Base-by-base conservation (phyloP, 2,329 filamentous ascomycete genomes). In the Epichloe gansuensis region DNA sequence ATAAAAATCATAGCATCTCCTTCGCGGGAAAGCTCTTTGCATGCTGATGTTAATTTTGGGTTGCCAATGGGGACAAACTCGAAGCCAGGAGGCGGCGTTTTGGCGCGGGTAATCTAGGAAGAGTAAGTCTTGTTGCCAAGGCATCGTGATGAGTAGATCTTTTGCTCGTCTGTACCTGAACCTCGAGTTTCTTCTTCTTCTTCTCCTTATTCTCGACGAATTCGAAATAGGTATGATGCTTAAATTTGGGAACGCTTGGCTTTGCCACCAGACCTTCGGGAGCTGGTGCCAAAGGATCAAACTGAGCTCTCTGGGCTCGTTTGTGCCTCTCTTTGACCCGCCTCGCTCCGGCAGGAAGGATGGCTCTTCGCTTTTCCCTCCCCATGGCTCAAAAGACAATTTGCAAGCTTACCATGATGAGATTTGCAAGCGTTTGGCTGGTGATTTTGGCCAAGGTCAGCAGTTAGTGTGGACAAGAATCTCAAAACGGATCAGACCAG, bases 21-120 rank as follows among this genome's bases (percentile, higher is more conserved):
- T 58, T 82, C 77, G 57, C 82, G 73, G 1, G 81, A 85, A 21
- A 83, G 64, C 59, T 85, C 81, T 65, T 85, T 85, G 71, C 82
- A 85, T 44, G 72, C 68, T 52, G 69, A 70, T 5, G 80, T 83
- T 60, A 85, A 67, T 56, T 75, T 71, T 23, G 81, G 81, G 57
- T 84, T 78, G 48, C 81, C 81, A 49, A 78, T 75, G 35, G 81
- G 78, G 44, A 85, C 75, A 61, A 83, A 84, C 56, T 77, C 74
- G 61, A 80, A 84, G 44, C 80, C 80, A 1, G 80, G 78, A 11
- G 80, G 80, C 13, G 81, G 79, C 2, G 67, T 66, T 49, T 64
- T 68, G 41, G 74, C 61, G 56, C 71, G 72, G 21, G 77, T 82
- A 54, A 78, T 70, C 80, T 84, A 60, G 39, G 58, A 49, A 52